Evolutionary conservation across 208 protist species (phyloP), one percentile per base, ranked within the genome.

Genomic region (Leishmania major): DNA sequence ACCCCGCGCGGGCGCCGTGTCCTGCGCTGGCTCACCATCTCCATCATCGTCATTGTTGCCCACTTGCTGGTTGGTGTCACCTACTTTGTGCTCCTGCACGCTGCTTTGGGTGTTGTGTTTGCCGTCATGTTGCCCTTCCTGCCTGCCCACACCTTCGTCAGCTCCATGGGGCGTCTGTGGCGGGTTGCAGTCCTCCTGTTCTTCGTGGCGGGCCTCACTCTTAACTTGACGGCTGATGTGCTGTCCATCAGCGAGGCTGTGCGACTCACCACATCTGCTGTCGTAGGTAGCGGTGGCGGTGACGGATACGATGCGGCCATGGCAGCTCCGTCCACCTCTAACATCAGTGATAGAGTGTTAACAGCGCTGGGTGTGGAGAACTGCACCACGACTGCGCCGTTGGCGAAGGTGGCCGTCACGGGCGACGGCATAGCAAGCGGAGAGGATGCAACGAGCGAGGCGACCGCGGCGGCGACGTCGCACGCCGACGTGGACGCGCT

Each of bases 61-160:
- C 90, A 94, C 78, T 59, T 86, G 35, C 75, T 89, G 49, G 49
- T 94, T 49, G 90, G 88, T 1, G 19, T 92, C 25, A 78, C 49
- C 11, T 86, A 87, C 70, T 92, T 94, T 64, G 43, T 85, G 53
- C 67, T 87, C 47, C 67, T 96, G 80, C 93, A 94, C 76, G 35
- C 86, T 17, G 76, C 70, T 5, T 76, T 96, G 2, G 76, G 90
- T 57, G 13, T 75, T 53, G 70, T 90, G 35, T 92, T 93, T 84
- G 84, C 77, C n/a, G 19, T 92, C 8, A 40, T 70, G 19, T 84
- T 92, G 60, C 80, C 83, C 13, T 37, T 93, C 2, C 35, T 93
- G 13, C 40, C 82, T 3, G 53, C 75, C 28, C 35, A 79, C 51
- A 43, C 57, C 0, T 94, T 92, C 55, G 67, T 93, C 25, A 53